Evolutionary conservation across 1,284 basidiomycete species (phyloP).

Genomic region (Moesziomyces parantarcticus): DNA sequence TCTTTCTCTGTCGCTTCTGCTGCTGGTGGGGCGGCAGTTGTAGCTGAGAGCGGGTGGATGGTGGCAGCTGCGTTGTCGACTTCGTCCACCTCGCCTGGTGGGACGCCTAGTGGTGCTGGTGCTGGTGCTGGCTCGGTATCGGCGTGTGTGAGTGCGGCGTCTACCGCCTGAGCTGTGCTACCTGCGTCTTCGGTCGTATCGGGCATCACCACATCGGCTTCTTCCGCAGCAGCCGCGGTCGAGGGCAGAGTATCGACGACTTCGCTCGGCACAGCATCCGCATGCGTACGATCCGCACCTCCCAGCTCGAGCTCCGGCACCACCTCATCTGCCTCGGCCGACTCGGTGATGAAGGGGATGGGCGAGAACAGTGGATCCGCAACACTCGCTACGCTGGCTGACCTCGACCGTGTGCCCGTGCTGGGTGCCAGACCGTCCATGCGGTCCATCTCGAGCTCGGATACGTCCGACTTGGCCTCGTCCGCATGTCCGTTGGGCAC

Average conservation of each 20-base stretch:
- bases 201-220: background rate
- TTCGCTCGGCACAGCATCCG: constrained; percentile 6
- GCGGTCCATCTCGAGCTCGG: constrained; percentile 33
- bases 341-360: constrained; percentile 26
- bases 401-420: constrained; percentile 4
- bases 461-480: constrained; percentile 4
- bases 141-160: background rate
- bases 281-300: constrained; percentile 29
- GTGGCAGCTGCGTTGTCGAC: constrained; percentile 25
- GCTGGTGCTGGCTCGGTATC: background rate
- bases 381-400: constrained; percentile 6
- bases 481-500: constrained; percentile 7
- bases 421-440: constrained; percentile 26
- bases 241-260: constrained; percentile 12
- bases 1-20: background rate
- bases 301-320: constrained; percentile 36
- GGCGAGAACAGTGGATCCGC: constrained; percentile 45
- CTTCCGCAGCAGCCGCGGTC: background rate
- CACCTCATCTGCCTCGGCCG: background rate
- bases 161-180: background rate
- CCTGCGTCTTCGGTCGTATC: background rate
- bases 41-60: constrained; percentile 24
- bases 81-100: constrained; percentile 42
- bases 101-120: constrained; percentile 20
- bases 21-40: constrained; percentile 11